Evolutionary conservation across 2,329 filamentous ascomycete species (phyloP).

Genomic region (Aspergillus sclerotialis): DNA sequence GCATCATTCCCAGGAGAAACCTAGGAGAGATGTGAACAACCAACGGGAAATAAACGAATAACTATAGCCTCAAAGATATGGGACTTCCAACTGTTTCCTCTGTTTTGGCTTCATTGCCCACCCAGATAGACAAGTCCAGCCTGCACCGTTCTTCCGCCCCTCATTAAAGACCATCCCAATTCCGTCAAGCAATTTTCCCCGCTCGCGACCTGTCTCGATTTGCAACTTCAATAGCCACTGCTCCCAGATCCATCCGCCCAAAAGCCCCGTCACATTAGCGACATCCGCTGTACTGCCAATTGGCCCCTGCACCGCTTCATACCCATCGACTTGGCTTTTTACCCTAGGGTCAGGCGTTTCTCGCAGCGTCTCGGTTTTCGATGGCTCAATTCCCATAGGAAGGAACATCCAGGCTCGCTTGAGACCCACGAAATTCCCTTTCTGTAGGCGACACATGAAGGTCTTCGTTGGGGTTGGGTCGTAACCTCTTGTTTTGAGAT

Average conservation of each 20-base stretch:
- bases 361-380: slow-evolving; percentile 40
- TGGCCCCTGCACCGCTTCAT: slow-evolving; percentile 52
- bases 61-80: no score
- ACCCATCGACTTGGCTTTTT: slow-evolving; percentile 36
- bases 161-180: slow-evolving; percentile 54
- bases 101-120: slow-evolving; percentile 48
- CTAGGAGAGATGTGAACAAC: no score
- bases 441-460: slow-evolving; percentile 67
- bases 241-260: slow-evolving; percentile 90
- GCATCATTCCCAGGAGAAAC: no score
- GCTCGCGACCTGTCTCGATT: slow-evolving; percentile 70
- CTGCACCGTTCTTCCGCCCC: slow-evolving; percentile 50
- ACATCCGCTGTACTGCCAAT: slow-evolving; percentile 65
- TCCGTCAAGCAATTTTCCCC: slow-evolving; percentile 47
- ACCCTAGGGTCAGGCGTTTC: slow-evolving; percentile 32
- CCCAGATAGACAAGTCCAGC: slow-evolving; percentile 55
- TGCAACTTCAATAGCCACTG: slow-evolving; percentile 88
- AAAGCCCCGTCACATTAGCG: slow-evolving; percentile 69
- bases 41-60: no score
- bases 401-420: slow-evolving; percentile 85
- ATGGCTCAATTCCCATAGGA: slow-evolving; percentile 60
- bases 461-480: slow-evolving; percentile 76
- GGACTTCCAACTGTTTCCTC: slow-evolving; percentile 7
- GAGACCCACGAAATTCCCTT: slow-evolving; percentile 70
- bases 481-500: slow-evolving; percentile 82